Base-by-base conservation (phyloP, 2,329 filamentous ascomycete species). In the Escovopsis sp. region DNA sequence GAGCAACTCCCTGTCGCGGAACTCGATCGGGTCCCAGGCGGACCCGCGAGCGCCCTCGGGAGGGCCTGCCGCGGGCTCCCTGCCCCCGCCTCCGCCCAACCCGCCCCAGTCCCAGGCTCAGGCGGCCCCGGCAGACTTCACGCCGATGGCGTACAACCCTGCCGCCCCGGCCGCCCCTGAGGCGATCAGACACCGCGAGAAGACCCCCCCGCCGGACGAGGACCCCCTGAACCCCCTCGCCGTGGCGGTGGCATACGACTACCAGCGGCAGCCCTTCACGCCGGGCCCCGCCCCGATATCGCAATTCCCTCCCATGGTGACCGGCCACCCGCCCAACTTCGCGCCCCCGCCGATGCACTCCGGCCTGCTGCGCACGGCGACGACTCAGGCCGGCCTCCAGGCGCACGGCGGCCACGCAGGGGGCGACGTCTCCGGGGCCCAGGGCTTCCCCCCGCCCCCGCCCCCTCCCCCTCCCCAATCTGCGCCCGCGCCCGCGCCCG, bases 201-300 rank as follows among this genome's bases (percentile, higher is more conserved):
- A 87, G 69, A 89, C 84, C 0, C 84, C 83, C 2, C 83, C 84
- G 4, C 81, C 80, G 4, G 73, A 79, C 32, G 83, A 87, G 51
- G 62, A 65, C 38, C 73, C 68, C 11, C 63, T 68, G 3, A 73
- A 77, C 50, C 76, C 75, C 3, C 60, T 80, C 19, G 69, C 70
- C 4, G 71, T 73, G 40, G 74, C 73, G 11, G 66, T 80, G 3
- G 68, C 66, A 23, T 66, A 73, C 39, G 76, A 81, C 49, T 68
- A 73, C 38, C 67, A 71, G 46, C 60, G 65, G 50, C 55, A 71
- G 19, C 68, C 69, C 9, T 76, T 74, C 51, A 69, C 68, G 0
- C 68, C 68, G 0, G 70, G 70, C 1, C 67, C 72, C 42, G 66
- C 68, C 1, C 69, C 70, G 1, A 63, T 63, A 28, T 61, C 58